phyloP scores from a whole-genome alignment of 192 early-diverging fungal species.

The Coemansia sp. region DNA sequence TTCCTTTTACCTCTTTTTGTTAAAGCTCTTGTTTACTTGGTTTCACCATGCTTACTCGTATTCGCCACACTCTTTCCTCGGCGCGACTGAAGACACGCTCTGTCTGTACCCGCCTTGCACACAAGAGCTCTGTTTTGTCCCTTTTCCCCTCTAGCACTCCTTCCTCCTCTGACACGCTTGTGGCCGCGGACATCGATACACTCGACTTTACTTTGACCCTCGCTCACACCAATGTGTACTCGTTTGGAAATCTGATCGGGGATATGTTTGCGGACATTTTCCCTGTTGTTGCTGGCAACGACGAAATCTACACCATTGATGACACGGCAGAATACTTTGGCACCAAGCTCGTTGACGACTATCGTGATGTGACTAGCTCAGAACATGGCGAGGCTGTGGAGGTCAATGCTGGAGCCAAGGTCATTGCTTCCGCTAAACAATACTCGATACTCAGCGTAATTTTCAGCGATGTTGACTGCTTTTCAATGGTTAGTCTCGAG shows the following conservation, averaged over 20 bases:
- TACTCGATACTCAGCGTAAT: background rate
- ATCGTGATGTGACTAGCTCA: no score
- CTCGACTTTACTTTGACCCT: background rate
- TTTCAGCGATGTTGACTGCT: background rate
- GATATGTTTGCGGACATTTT: no score
- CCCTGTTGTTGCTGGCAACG: background rate
- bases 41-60: background rate
- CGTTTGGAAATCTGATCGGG: background rate
- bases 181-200: background rate
- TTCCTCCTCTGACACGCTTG: background rate
- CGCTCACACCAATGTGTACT: background rate
- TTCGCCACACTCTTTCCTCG: background rate
- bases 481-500: background rate
- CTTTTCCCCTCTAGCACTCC: background rate
- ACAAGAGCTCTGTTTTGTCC: background rate
- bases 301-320: background rate
- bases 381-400: no score
- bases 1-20: no score
- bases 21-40: no score
- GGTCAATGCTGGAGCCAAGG: no score
- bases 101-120: background rate
- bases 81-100: background rate
- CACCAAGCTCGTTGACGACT: background rate
- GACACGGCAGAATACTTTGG: background rate
- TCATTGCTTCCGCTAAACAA: background rate